phyloP scores from a whole-genome alignment of 2,329 filamentous ascomycete genomes.

The Fusarium camptoceras region DNA sequence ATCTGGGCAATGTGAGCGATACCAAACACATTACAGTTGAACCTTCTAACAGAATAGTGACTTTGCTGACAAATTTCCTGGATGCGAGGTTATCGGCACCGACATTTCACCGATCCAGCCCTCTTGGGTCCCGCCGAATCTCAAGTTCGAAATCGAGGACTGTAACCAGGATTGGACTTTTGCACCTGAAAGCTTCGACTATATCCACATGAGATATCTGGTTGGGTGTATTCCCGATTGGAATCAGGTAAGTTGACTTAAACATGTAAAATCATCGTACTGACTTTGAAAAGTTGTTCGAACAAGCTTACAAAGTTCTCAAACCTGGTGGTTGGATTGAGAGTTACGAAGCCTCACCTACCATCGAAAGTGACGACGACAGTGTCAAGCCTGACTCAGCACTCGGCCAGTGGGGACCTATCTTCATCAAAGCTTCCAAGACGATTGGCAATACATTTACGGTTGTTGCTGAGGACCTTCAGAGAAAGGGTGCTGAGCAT shows the following conservation, averaged over 20 bases:
- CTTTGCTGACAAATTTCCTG: conserved; percentile 34
- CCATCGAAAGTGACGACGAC: conserved; percentile 26
- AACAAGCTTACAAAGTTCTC: conserved; percentile 21
- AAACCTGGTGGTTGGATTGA: conserved; percentile 36
- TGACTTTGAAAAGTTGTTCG: neutral
- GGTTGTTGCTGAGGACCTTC: conserved; percentile 25
- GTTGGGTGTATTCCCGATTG: conserved; percentile 35
- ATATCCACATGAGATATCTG: conserved; percentile 33
- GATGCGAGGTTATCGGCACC: conserved; percentile 32
- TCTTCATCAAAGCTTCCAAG: conserved; percentile 31
- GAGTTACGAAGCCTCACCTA: conserved; percentile 27
- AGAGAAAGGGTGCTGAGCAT: conserved; percentile 16
- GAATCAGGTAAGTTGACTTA: neutral
- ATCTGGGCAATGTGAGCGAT: conserved; percentile 36
- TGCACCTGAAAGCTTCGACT: conserved; percentile 26
- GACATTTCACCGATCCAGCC: conserved; percentile 38
- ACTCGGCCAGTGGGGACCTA: conserved; percentile 25
- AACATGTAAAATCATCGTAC: neutral
- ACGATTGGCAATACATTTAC: conserved; percentile 36
- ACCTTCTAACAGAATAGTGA: conserved; percentile 10
- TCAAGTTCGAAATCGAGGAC: conserved; percentile 40
- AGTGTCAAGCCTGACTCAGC: conserved; percentile 30
- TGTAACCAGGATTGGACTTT: conserved; percentile 40
- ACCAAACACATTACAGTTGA: rapidly evolving
- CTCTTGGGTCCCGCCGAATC: conserved; percentile 31